Base-by-base conservation (phyloP, 2,329 filamentous ascomycete species). In the Domatiomyces catenatus region DNA sequence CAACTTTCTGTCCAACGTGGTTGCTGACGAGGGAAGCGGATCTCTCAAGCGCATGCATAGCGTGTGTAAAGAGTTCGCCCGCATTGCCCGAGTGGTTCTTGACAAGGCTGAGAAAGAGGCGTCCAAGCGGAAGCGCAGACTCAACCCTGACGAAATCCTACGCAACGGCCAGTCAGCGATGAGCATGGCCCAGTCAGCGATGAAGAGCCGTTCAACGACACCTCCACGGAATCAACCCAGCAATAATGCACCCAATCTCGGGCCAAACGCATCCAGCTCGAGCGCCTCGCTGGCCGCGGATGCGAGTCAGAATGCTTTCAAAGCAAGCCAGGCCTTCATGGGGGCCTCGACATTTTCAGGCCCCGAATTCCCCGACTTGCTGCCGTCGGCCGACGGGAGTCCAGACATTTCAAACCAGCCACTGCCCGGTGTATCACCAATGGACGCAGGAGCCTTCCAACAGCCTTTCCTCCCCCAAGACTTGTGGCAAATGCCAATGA, bases 401-500 rank as follows among this genome's bases (percentile, higher is more conserved):
- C 61, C 63, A n/a, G 59, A 60, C 46, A 63, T 69, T n/a, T 60
- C 63, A 39, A 62, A 62, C 50, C 56, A 59, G 7, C 53, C 62
- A 5, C 64, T 65, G 48, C 57, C 61, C 4, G 53, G 60, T 15
- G 54, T 63, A 28, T 61, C 63, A 8, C 61, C 62, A 7, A 53
- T 64, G 26, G 63, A 61, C 50, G 62, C 69, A 36, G 49, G 51
- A 1, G 62, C 72, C 17, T 88, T 89, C 62, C 83, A 89, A 61
- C 85, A 93, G 58, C 89, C 89, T 0, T 83, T 94, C 61, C 79
- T 96, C 19, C 90, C 92, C 3, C 87, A 90, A 60, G 92, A 96
- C 67, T 68, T 96, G 22, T 98, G 92, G 80, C 84, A 90, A 65
- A 82, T 96, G 78, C 89, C 90, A 1, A 94, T 94, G 82, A 93